Base-by-base conservation (phyloP, 768 basidiomycete genomes). In the Hericium erinaceus region DNA sequence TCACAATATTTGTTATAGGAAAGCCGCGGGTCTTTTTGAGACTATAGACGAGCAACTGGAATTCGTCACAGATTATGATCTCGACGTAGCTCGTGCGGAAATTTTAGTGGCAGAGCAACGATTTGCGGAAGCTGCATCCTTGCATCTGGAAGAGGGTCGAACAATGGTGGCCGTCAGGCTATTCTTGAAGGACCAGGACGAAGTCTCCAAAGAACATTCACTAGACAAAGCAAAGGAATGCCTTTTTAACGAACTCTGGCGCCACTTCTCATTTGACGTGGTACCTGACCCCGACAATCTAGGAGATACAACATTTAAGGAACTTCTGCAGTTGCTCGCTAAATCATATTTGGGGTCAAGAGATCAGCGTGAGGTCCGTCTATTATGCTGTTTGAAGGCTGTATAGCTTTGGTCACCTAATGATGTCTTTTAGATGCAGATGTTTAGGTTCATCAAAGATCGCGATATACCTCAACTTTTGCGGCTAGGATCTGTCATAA, bases 191-290 rank as follows among this genome's bases (percentile, higher is more conserved):
- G 49, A 51, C 28, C 24, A 51, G 15, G 33, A 33, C 9, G 24
- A 51, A 33, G 9, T 10, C 33, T 33, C 33, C 9, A 7, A 33
- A 33, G 33, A 33, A 33, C 6, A 7, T 8, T 33, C 33, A 33
- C 33, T 33, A 10, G 8, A 33, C 6, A 33, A 33, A 6, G 33
- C 33, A 10, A 33, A 33, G 33, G 33, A 33, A 33, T 33, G 33
- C 33, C 33, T 33, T 8, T 33, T 33, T 10, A 33, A 33, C 9
- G 33, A 33, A 33, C 33, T 33, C 8, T 33, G 33, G 33, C 33
- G 33, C 6, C 33, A 33, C 33, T 33, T 33, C 9, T 33, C 33
- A 10, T 33, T 33, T 62, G 68, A 55, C 59, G 68, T 64, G 0
- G 16, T 65, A 52, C 33, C 33, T 33, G 33, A 33, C 33, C 33